phyloP scores from a whole-genome alignment of 2,329 filamentous ascomycete species.

The Aspergillus alliaceus region DNA sequence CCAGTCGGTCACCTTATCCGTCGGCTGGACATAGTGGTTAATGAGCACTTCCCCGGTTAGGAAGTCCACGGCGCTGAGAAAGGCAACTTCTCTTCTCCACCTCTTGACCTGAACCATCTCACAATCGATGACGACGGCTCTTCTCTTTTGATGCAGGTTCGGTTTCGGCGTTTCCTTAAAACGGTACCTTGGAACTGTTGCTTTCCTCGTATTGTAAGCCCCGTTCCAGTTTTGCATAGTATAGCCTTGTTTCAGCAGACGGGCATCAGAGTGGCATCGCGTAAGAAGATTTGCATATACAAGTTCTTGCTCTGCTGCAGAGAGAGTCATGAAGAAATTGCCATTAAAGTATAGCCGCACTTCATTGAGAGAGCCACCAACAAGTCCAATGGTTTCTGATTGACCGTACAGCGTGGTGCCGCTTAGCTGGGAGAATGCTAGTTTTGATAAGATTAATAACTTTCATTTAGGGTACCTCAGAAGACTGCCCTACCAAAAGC shows the following conservation, averaged over 20 bases:
- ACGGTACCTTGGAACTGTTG: background rate
- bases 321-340: background rate
- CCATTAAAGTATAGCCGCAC: background rate
- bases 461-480: background rate
- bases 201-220: background rate
- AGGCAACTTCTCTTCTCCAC: conserved; percentile 33
- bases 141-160: background rate
- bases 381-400: background rate
- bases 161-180: background rate
- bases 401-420: background rate
- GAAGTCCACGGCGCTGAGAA: conserved; percentile 46
- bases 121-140: conserved; percentile 48
- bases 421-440: background rate
- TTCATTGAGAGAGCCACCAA: background rate
- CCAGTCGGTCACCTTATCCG: conserved; percentile 35
- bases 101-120: conserved; percentile 47
- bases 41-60: conserved; percentile 50
- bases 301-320: background rate
- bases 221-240: background rate
- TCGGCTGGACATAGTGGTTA: conserved; percentile 44
- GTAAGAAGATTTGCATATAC: background rate
- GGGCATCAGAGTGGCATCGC: conserved; percentile 1
- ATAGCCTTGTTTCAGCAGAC: conserved; percentile 1
- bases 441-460: background rate
- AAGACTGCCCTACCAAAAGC: background rate